A percentile compares a stretch with the other conserved stretches of the same genome.
Conservation (phyloP, 805 yeast species). For the Hanseniaspora taiwanica region DNA sequence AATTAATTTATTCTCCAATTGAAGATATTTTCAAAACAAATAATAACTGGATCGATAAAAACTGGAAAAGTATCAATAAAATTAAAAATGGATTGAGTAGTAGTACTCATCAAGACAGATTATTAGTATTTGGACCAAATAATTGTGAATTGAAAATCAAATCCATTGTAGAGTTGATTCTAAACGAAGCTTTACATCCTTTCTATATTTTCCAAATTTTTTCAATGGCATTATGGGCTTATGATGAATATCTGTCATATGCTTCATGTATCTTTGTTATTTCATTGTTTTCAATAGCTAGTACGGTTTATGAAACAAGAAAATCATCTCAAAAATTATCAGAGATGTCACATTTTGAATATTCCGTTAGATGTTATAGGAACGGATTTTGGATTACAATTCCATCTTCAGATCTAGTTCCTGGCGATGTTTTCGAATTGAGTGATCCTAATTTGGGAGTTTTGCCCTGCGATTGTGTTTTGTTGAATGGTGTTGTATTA, state of each 20-base stretch:
- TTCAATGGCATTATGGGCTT: slow-evolving; percentile 81
- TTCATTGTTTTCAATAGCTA: slow-evolving; percentile 64
- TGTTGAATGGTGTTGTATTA: slow-evolving; percentile 85
- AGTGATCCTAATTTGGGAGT: slow-evolving; percentile 64
- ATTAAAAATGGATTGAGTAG: slow-evolving; percentile 57
- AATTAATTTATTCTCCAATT: slow-evolving; percentile 69
- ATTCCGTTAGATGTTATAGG: slow-evolving; percentile 80
- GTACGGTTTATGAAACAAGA: slow-evolving; percentile 78
- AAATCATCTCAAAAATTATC: slow-evolving; percentile 58
- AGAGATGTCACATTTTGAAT: slow-evolving; percentile 58
- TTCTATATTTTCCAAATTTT: slow-evolving; percentile 91
- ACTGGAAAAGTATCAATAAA: slow-evolving; percentile 52
- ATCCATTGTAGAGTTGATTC: slow-evolving; percentile 44
- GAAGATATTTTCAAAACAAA: slow-evolving; percentile 79
- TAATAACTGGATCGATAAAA: slow-evolving; percentile 71
- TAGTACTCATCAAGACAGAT: slow-evolving; percentile 54
- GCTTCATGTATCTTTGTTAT: slow-evolving; percentile 86
- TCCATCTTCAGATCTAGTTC: slow-evolving; percentile 68
- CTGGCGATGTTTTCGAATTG: slow-evolving; percentile 91
- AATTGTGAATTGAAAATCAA: slow-evolving; percentile 66
- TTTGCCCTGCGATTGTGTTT: slow-evolving; percentile 82
- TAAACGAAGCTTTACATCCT: slow-evolving; percentile 89
- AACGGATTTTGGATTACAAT: slow-evolving; percentile 86
- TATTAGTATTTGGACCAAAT: slow-evolving; percentile 65
- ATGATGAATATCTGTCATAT: slow-evolving; percentile 86